Base-by-base conservation (phyloP, 805 yeast genomes). In the Kuraishia borneana region DNA sequence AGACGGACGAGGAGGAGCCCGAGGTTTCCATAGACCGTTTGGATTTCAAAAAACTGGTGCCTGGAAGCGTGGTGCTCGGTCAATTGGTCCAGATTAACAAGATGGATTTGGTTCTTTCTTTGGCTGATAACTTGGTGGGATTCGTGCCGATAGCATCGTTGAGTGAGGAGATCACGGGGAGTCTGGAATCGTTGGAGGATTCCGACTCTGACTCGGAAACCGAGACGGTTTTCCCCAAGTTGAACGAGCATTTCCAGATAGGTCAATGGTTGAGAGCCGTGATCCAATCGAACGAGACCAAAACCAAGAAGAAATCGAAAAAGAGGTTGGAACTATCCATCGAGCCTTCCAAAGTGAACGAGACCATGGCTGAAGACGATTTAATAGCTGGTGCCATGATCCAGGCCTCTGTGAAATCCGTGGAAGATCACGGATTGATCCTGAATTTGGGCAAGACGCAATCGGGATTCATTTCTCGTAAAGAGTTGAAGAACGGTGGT, bases 371-470 rank as follows among this genome's bases (percentile, higher is more conserved):
- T 6, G 69, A 62, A 35, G 70, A 63, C 4, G 96, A 87, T 51
- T 56, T 83, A 32, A 56, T 62, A 5, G 46, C 64, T 19, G 85
- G 84, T 30, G 64, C 71, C 38, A 50, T 80, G 3, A 50, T 92
- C 2, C 98, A 92, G 57, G 88, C 76, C 18, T 65, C 83, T 2
- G 75, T 92, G 17, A 68, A 65, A 40, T 79, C 94, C 31, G 58
- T 83, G 18, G 97, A 92, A 65, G 99, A 92, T 53, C 96, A 85
- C 53, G 98, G 98, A 58, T 70, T 76, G 18, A 72, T 83, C 37
- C 58, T 89, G 29, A 80, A 78, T 44, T 54, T 81, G 26, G 96
- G 96, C 22, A 51, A 67, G 33, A 54, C 54, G 6, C 37, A 68
- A 6, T 60, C 73, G 20, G 95, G 94, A 1, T 88, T 89, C 54